phyloP scores from a whole-genome alignment of 441 rosid species.

The Adansonia madagascariensis region DNA sequence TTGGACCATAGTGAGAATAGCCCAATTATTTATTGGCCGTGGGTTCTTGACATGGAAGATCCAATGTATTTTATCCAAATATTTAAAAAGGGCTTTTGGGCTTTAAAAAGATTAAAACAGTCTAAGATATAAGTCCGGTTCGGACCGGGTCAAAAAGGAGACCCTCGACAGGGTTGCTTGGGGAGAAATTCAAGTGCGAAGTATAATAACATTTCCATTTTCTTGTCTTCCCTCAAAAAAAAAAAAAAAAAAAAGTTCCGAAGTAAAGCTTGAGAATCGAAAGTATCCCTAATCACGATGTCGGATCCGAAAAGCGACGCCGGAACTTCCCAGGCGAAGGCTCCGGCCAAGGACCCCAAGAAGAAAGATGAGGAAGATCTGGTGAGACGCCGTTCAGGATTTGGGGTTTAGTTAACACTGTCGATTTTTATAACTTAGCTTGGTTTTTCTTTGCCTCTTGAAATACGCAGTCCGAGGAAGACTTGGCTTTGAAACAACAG shows the following conservation, averaged over 20 bases:
- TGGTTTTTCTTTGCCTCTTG: neutral
- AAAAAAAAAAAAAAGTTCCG: neutral
- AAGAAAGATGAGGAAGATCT: conserved; percentile 80
- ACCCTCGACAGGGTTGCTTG: neutral
- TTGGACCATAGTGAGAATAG: too few species aligned
- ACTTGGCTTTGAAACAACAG: conserved; percentile 86
- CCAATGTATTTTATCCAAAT: too few species aligned
- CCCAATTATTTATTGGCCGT: too few species aligned
- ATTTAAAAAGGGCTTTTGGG: neutral
- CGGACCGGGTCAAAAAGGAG: too few species aligned
- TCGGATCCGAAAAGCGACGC: conserved; percentile 54
- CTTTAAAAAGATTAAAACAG: neutral
- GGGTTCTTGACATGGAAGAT: too few species aligned
- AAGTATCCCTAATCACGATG: neutral
- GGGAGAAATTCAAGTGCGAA: neutral
- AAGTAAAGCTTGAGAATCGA: neutral
- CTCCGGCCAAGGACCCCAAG: conserved; percentile 79
- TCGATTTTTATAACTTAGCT: neutral
- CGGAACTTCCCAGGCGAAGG: conserved; percentile 59
- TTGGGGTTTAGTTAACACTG: neutral
- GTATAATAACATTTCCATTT: neutral
- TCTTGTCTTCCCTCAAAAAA: neutral
- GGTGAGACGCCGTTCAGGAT: conserved; percentile 43
- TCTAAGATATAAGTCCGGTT: too few species aligned
- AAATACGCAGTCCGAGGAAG: conserved; percentile 84